Percentiles rank a stretch among this genome's conserved stretches.
phyloP scores from a whole-genome alignment of 2,329 filamentous ascomycete genomes.

The Aspergillus terreus region DNA sequence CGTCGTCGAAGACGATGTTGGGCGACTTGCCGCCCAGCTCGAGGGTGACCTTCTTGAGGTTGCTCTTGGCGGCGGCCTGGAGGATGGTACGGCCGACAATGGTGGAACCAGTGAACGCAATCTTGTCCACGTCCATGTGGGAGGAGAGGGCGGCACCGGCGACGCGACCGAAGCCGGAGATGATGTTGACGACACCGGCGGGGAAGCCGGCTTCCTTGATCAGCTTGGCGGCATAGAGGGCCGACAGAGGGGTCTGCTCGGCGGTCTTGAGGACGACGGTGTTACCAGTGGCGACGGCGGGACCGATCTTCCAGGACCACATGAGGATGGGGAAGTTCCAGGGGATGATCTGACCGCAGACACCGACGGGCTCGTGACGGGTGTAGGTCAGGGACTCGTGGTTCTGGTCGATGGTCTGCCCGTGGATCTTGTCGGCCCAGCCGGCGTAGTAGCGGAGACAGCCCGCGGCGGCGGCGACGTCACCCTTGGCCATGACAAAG shows the following conservation, averaged over 20 bases:
- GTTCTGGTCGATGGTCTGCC: conserved; percentile 78
- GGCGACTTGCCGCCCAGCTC: conserved; percentile 26
- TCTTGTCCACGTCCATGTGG: conserved; percentile 63
- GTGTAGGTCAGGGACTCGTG: conserved; percentile 83
- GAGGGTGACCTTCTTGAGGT: conserved; percentile 64
- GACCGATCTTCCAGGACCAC: conserved; percentile 12
- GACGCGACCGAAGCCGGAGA: conserved; percentile 72
- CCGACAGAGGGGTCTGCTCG: conserved; percentile 62
- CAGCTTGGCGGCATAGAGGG: conserved; percentile 54
- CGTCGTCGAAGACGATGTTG: conserved; percentile 24
- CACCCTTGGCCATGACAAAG: conserved; percentile 55
- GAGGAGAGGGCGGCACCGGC: conserved; percentile 66
- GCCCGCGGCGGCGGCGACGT: conserved; percentile 65
- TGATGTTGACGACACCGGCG: conserved; percentile 58
- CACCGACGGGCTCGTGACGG: conserved; percentile 71
- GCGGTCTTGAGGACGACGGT: conserved; percentile 8
- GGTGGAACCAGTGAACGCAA: conserved; percentile 62
- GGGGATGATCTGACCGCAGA: conserved; percentile 85
- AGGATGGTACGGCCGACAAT: conserved; percentile 58
- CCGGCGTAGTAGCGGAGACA: conserved; percentile 84
- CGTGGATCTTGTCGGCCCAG: conserved; percentile 93
- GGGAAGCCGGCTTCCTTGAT: conserved; percentile 60
- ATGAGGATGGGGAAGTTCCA: conserved; percentile 73
- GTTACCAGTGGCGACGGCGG: conserved; percentile 8
- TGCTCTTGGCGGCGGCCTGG: conserved; percentile 59